Conservation (phyloP, 176 grass and related monocot species). For the Aegilops umbellulata region DNA sequence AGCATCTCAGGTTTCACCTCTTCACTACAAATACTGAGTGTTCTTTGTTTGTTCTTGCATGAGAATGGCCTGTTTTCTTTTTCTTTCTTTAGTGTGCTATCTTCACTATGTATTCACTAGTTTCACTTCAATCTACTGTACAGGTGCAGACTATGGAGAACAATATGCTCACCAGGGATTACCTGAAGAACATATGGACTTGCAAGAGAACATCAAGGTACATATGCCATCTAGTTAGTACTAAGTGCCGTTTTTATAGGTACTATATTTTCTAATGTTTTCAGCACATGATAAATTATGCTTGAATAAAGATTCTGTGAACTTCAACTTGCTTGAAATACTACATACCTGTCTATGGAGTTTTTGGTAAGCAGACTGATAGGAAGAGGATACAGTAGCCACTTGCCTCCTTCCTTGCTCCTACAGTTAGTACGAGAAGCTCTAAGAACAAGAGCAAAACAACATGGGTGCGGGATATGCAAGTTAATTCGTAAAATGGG, state of each 20-base stretch:
- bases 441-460: constrained; percentile 1
- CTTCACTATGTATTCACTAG: neutral
- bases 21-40: neutral
- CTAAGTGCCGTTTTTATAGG: neutral
- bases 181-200: constrained; percentile 20
- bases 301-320: neutral
- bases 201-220: constrained; percentile 44
- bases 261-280: constrained; percentile 23
- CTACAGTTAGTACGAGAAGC: constrained; percentile 15
- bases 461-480: constrained; percentile 3
- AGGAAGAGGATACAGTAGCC: neutral
- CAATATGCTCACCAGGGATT: constrained; percentile 37
- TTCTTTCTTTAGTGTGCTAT: neutral
- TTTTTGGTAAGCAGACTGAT: neutral
- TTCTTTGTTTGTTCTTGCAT: constrained; percentile 12
- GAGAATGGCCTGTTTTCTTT: neutral
- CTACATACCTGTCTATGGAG: neutral
- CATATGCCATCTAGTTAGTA: constrained; percentile 4
- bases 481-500: constrained; percentile 8
- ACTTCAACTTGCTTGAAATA: constrained; percentile 13
- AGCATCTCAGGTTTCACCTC: constrained; percentile 36
- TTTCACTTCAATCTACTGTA: neutral
- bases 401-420: constrained; percentile 14
- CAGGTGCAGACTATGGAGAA: constrained; percentile 48
- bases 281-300: neutral